Conservation (phyloP, 2,329 filamentous ascomycete species). For the Pestalotiopsis sp. region DNA sequence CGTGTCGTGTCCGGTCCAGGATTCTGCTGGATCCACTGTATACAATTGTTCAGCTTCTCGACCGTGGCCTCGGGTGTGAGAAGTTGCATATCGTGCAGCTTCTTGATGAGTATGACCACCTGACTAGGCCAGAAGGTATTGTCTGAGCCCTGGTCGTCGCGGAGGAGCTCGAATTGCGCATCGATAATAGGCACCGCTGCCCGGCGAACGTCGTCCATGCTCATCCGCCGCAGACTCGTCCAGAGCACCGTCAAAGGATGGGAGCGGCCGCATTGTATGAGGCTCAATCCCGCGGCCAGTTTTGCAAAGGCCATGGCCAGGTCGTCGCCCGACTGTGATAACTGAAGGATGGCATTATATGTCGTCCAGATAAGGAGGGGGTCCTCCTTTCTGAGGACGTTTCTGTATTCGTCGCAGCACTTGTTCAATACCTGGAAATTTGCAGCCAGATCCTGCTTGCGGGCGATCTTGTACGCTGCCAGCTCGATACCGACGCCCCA, state of each 20-base stretch:
- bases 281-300: not conserved
- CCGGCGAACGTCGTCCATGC: not conserved
- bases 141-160: not conserved
- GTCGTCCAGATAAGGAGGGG: not conserved
- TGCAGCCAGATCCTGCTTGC: not conserved
- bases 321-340: not conserved
- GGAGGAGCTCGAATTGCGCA: constrained; percentile 3
- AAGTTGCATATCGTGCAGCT: not conserved
- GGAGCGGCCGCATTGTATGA: not conserved
- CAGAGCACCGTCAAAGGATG: constrained; percentile 2
- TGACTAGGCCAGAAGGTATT: constrained; percentile 2
- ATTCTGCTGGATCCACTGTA: not conserved
- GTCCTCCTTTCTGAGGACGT: not conserved
- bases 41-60: not conserved
- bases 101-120: not conserved
- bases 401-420: constrained; percentile 2
- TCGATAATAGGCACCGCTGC: constrained; percentile 1
- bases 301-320: constrained; percentile 1
- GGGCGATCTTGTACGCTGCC: not conserved
- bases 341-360: not conserved
- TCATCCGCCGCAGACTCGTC: not conserved
- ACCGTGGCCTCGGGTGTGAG: not conserved
- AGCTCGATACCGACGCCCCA: not conserved
- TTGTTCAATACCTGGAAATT: constrained; percentile 7
- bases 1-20: not conserved